A percentile compares a stretch with the other conserved stretches of the same genome.
phyloP scores from a whole-genome alignment of 2,329 filamentous ascomycete species.

The Epichloe glyceriae region DNA sequence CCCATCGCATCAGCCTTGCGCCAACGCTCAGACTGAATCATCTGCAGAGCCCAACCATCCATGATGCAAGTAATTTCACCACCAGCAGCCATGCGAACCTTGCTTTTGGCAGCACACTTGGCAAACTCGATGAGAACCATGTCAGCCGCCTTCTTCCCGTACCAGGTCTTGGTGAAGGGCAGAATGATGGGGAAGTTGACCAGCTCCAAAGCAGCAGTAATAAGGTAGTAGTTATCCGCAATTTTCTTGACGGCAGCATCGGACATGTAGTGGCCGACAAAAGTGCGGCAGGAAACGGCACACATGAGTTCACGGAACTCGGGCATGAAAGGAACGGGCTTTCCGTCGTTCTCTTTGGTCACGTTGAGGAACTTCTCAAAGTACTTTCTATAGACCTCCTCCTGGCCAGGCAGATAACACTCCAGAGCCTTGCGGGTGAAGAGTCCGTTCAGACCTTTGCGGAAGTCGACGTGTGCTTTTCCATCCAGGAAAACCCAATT shows the following conservation, averaged over 20 bases:
- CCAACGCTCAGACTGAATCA: constrained; percentile 76
- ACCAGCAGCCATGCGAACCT: constrained; percentile 79
- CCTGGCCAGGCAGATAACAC: constrained; percentile 79
- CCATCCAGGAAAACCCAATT: constrained; percentile 99
- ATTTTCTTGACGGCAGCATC: constrained; percentile 88
- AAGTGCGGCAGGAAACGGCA: constrained; percentile 90
- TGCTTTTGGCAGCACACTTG: constrained; percentile 86
- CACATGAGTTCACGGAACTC: constrained; percentile 91
- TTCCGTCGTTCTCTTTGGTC: constrained; percentile 56
- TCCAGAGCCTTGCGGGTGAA: constrained; percentile 88
- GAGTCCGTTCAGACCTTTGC: constrained; percentile 86
- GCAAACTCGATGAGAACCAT: constrained; percentile 83
- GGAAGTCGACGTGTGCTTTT: constrained; percentile 89
- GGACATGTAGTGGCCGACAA: constrained; percentile 89
- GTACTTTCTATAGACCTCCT: constrained; percentile 82
- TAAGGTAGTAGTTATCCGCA: constrained; percentile 90
- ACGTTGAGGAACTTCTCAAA: constrained; percentile 67
- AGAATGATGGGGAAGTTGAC: constrained; percentile 98
- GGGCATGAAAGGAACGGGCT: constrained; percentile 78
- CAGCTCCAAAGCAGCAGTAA: constrained; percentile 87
- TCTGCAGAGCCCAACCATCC: constrained; percentile 84
- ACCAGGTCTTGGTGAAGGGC: constrained; percentile 91
- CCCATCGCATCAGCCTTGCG: constrained; percentile 66
- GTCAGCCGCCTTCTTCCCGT: constrained; percentile 88
- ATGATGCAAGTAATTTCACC: constrained; percentile 84